These are phyloP conservation scores for Apiospora arundinis DNA, from an alignment of 2,329 filamentous ascomycete species.

Conservation along the genomic window DNA sequence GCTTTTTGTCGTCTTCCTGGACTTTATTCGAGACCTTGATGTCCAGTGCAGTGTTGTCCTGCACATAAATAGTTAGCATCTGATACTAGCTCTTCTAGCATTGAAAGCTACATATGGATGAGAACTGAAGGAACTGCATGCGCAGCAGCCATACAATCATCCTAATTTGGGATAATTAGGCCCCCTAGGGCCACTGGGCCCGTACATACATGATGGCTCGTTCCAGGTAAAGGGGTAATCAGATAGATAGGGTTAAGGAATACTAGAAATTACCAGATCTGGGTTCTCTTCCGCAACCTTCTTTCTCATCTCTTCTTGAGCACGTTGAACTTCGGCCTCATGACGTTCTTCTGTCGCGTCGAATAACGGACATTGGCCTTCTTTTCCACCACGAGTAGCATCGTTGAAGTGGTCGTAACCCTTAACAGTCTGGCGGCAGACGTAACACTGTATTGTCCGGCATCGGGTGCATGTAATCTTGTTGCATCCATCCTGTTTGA, in stretches of 20 bases:
- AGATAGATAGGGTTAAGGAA: constrained; percentile 19
- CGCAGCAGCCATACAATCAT: neutral
- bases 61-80: neutral
- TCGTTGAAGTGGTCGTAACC: constrained; percentile 77
- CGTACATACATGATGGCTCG: neutral
- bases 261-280: constrained; percentile 49
- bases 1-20: constrained; percentile 16
- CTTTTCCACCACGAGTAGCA: constrained; percentile 49
- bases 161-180: neutral
- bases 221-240: neutral
- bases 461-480: constrained; percentile 78
- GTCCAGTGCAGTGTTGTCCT: constrained; percentile 1
- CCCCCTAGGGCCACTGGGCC: neutral
- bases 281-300: constrained; percentile 66
- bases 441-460: constrained; percentile 66
- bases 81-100: neutral
- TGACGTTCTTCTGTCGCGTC: constrained; percentile 68
- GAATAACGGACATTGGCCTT: constrained; percentile 70
- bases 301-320: constrained; percentile 63
- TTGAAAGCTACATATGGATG: neutral
- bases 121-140: neutral
- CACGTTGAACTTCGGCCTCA: constrained; percentile 65
- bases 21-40: constrained; percentile 18
- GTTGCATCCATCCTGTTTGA: constrained; percentile 83
- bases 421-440: constrained; percentile 69